Conservation (phyloP, 1,284 basidiomycete genomes). For the Taiwanofungus camphoratus region DNA sequence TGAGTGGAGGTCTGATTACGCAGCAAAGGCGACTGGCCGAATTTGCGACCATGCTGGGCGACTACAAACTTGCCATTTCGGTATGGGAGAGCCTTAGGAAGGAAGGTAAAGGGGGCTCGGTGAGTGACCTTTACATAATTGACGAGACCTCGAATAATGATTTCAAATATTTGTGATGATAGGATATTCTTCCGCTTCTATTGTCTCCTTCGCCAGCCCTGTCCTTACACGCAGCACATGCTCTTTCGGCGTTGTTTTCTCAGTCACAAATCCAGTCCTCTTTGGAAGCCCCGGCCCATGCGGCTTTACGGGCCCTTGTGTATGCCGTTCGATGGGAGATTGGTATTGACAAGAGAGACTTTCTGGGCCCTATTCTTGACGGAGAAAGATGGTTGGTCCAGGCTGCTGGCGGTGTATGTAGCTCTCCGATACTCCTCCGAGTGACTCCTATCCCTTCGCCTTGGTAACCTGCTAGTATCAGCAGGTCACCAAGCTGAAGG, state of each 20-base stretch:
- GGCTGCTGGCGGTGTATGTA: slow-evolving; percentile 70
- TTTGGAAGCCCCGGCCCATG: slow-evolving; percentile 50
- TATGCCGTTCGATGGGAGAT: slow-evolving; percentile 73
- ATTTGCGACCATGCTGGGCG: slow-evolving; percentile 89
- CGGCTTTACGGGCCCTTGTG: slow-evolving; percentile 56
- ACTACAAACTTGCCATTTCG: slow-evolving; percentile 78
- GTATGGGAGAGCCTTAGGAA: slow-evolving; percentile 87
- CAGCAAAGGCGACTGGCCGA: slow-evolving; percentile 87
- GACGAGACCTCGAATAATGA: background rate
- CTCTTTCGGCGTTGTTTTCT: slow-evolving; percentile 34
- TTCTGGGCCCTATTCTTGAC: slow-evolving; percentile 49
- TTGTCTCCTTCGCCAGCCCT: slow-evolving; percentile 58
- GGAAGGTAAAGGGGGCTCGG: slow-evolving; percentile 73
- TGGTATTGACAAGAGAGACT: slow-evolving; percentile 53
- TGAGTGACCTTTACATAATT: slow-evolving; percentile 30
- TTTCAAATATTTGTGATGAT: slow-evolving; percentile 1
- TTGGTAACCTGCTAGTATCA: slow-evolving; percentile 1
- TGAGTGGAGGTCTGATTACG: slow-evolving; percentile 33
- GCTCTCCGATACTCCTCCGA: slow-evolving; percentile 6
- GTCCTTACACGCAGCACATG: slow-evolving; percentile 52
- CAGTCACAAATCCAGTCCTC: slow-evolving; percentile 28
- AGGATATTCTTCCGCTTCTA: slow-evolving; percentile 73
- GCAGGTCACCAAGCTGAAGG: background rate
- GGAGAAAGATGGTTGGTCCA: slow-evolving; percentile 79
- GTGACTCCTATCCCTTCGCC: too few relatives aligned